phyloP scores from a whole-genome alignment of 2,329 filamentous ascomycete genomes.

The Aureobasidium sp. region DNA sequence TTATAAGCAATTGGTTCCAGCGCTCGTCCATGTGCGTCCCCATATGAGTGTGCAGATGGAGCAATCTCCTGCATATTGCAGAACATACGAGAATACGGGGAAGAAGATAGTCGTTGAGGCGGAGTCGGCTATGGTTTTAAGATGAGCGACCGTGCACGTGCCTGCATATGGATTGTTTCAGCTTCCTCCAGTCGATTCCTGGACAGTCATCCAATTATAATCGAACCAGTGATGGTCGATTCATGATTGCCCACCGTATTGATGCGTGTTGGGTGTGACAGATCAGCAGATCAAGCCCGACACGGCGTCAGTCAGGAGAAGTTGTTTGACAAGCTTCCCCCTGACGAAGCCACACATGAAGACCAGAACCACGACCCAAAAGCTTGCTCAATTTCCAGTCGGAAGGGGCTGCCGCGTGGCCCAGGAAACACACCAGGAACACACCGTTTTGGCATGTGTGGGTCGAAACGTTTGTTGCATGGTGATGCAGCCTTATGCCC shows the following conservation, averaged over 20 bases:
- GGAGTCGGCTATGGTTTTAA: not conserved
- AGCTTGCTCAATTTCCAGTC: conserved; percentile 24
- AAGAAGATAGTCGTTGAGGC: conserved; percentile 6
- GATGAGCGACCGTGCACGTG: not conserved
- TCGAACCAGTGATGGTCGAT: not conserved
- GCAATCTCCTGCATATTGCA: not conserved
- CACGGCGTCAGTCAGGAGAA: not conserved
- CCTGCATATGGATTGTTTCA: not conserved
- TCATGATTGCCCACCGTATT: not conserved
- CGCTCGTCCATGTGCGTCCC: too few relatives aligned
- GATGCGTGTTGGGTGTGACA: not conserved
- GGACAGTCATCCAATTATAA: not conserved
- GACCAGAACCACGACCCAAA: conserved; percentile 12
- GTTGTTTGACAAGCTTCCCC: not conserved
- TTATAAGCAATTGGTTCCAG: too few relatives aligned
- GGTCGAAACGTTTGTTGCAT: conserved; percentile 7
- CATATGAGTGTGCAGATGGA: not conserved
- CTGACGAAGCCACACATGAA: not conserved
- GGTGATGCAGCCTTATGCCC: conserved; percentile 7
- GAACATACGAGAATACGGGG: not conserved
- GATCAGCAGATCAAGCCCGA: not conserved
- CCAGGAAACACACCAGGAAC: not conserved
- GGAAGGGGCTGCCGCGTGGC: conserved; percentile 4
- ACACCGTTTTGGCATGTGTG: not conserved
- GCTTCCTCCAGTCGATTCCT: not conserved